Evolutionary conservation across 345 rosid genomes (phyloP).

Genomic region (Sonneratia alba): DNA sequence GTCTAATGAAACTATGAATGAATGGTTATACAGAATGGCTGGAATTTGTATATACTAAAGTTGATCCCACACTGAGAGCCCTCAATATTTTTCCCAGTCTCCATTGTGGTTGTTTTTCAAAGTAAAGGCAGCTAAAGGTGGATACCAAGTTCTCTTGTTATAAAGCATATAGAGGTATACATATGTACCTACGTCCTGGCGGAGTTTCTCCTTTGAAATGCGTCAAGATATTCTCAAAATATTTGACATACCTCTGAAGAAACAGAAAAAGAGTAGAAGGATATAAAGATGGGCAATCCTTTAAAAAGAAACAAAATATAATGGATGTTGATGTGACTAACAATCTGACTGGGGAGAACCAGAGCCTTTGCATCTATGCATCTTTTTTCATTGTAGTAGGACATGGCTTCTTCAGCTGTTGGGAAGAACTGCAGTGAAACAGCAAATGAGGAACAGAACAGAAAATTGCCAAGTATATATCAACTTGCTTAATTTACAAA

Average conservation of each 20-base stretch:
- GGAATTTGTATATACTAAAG: not conserved
- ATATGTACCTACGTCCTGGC: conserved; percentile 60
- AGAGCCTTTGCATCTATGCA: conserved; percentile 85
- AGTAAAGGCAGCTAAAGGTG: not conserved
- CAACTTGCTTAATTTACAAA: not conserved
- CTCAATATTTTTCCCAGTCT: not conserved
- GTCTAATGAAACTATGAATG: not conserved
- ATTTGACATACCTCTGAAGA: conserved; percentile 68
- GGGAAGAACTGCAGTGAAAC: conserved; percentile 59
- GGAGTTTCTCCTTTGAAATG: conserved; percentile 53
- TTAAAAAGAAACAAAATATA: too few relatives aligned
- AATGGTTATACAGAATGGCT: not conserved
- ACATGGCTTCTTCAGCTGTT: conserved; percentile 75
- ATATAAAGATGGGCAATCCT: not conserved
- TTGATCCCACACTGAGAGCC: not conserved
- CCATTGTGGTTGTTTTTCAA: not conserved
- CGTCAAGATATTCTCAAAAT: conserved; percentile 50
- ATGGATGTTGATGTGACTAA: conserved; percentile 26
- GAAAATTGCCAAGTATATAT: not conserved
- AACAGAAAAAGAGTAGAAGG: not conserved
- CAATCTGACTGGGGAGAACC: conserved; percentile 93
- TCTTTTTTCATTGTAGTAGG: conserved; percentile 86
- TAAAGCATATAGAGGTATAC: not conserved
- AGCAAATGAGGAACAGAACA: not conserved
- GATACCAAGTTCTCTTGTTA: conserved; percentile 4